Conservation (phyloP, 805 yeast genomes). For the Teunomyces panamensis region DNA sequence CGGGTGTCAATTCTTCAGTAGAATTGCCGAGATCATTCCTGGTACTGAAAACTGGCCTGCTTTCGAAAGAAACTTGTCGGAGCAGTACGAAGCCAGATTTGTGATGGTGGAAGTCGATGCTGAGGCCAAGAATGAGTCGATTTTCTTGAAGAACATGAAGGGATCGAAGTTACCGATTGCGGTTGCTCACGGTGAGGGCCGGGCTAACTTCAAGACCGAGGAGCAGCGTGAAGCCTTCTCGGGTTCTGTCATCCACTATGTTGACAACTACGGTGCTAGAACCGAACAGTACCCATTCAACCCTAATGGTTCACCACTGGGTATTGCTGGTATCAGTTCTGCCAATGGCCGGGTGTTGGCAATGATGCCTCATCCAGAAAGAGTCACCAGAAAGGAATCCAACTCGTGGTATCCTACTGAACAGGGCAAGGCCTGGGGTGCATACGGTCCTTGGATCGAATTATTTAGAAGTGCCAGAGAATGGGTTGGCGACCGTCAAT, state of each 20-base stretch:
- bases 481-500: constrained; percentile 66
- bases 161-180: constrained; percentile 95
- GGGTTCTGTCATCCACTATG: constrained; percentile 66
- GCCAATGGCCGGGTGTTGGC: constrained; percentile 95
- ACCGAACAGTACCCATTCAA: constrained; percentile 88
- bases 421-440: constrained; percentile 64
- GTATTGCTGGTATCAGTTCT: constrained; percentile 87
- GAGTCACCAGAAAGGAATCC: constrained; percentile 82
- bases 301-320: constrained; percentile 94
- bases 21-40: constrained; percentile 82
- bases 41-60: constrained; percentile 96
- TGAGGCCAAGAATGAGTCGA: constrained; percentile 48
- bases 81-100: constrained; percentile 95
- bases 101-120: constrained; percentile 75
- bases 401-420: constrained; percentile 84
- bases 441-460: constrained; percentile 93
- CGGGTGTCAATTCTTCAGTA: constrained; percentile 94
- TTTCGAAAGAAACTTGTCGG: constrained; percentile 85
- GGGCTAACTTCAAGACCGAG: constrained; percentile 63
- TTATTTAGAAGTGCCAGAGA: constrained; percentile 88
- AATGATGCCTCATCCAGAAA: constrained; percentile 99
- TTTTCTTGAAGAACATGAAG: constrained; percentile 85
- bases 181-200: constrained; percentile 98
- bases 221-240: constrained; percentile 47
- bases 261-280: constrained; percentile 84